Conservation (phyloP, 2,329 filamentous ascomycete genomes). For the Plectosphaerella plurivora region DNA sequence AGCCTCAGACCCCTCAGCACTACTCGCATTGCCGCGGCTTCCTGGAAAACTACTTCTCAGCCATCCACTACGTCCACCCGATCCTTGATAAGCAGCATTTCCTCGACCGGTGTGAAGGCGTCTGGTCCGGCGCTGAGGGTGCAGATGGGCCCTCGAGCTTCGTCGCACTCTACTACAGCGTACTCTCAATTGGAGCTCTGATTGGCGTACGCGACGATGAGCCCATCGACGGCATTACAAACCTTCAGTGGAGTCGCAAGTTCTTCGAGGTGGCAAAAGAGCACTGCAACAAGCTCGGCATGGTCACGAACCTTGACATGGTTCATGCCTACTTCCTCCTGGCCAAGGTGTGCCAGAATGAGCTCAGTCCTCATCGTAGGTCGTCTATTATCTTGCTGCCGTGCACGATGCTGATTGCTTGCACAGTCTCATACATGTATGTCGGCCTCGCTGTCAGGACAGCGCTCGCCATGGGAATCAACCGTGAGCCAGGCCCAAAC, state of each 20-base stretch:
- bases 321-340: slow-evolving; percentile 43
- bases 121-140: slow-evolving; percentile 28
- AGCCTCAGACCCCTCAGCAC: slow-evolving; percentile 18
- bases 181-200: slow-evolving; percentile 40
- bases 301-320: slow-evolving; percentile 40
- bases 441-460: slow-evolving; percentile 41
- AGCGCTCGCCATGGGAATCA: slow-evolving; percentile 41
- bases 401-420: too few relatives aligned
- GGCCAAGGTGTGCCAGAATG: slow-evolving; percentile 44
- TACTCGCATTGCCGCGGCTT: slow-evolving; percentile 39
- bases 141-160: slow-evolving; percentile 29
- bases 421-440: slow-evolving; percentile 38
- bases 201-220: slow-evolving; percentile 38
- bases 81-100: slow-evolving; percentile 41
- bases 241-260: slow-evolving; percentile 40
- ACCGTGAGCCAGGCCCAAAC: slow-evolving; percentile 28
- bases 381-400: neutral
- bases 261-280: slow-evolving; percentile 37
- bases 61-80: slow-evolving; percentile 42
- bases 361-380: slow-evolving; percentile 41
- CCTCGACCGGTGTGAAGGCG: slow-evolving; percentile 32
- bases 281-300: slow-evolving; percentile 31
- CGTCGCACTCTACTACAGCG: slow-evolving; percentile 39
- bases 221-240: slow-evolving; percentile 33
- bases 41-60: slow-evolving; percentile 41